Evolutionary conservation across 192 early-diverging fungal genomes (phyloP).

Genomic region (Cladochytrium replicatum): DNA sequence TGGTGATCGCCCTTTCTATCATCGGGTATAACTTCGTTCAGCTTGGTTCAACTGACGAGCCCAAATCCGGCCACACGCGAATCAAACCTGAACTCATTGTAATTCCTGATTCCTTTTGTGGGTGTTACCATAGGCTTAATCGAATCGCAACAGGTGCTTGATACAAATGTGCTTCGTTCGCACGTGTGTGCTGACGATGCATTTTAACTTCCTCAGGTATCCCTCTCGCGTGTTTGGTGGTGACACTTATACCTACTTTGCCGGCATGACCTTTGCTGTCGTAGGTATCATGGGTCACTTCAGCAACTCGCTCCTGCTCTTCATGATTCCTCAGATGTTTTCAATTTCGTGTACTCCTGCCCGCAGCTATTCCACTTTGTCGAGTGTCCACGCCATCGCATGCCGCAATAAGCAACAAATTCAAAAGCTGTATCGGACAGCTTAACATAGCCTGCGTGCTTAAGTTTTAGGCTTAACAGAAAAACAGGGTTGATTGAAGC

Average conservation of each 20-base stretch:
- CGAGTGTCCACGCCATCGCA: slow-evolving; percentile 88
- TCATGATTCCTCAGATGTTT: slow-evolving; percentile 94
- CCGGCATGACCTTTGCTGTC: slow-evolving; percentile 98
- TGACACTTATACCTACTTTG: slow-evolving; percentile 96
- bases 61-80: slow-evolving; percentile 55
- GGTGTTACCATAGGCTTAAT: slow-evolving; percentile 71
- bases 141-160: slow-evolving; percentile 76
- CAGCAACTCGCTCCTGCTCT: slow-evolving; percentile 83
- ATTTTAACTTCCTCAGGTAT: slow-evolving; percentile 37
- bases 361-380: slow-evolving; percentile 93
- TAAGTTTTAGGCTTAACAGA: slow-evolving; percentile 26
- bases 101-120: slow-evolving; percentile 88
- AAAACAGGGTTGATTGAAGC: slow-evolving; percentile 31
- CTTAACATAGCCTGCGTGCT: too few relatives aligned
- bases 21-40: slow-evolving; percentile 56
- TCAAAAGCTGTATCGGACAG: too few relatives aligned
- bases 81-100: slow-evolving; percentile 74
- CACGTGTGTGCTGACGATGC: too few relatives aligned
- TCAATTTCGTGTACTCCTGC: slow-evolving; percentile 93
- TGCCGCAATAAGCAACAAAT: slow-evolving; percentile 78
- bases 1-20: slow-evolving; percentile 84
- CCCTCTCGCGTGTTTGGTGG: slow-evolving; percentile 91
- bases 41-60: too few relatives aligned
- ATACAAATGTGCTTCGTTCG: too few relatives aligned
- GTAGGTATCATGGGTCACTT: slow-evolving; percentile 91